These are phyloP conservation scores for Naumovozyma castellii DNA, from an alignment of 805 yeast genomes.

Conservation along the genomic window DNA sequence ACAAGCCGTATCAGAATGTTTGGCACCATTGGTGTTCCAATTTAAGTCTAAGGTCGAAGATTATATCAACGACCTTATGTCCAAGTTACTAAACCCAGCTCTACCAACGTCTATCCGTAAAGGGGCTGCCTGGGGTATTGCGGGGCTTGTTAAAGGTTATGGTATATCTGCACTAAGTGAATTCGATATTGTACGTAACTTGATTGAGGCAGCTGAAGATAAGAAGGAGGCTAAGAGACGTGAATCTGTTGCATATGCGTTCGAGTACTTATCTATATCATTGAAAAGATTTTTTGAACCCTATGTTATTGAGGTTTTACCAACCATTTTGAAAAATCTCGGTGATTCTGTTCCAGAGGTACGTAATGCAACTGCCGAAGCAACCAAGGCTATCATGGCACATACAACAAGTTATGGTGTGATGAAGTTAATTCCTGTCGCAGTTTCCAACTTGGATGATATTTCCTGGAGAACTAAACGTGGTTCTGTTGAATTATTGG, in stretches of 20 bases:
- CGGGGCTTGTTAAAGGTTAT: constrained; percentile 85
- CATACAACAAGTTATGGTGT: constrained; percentile 89
- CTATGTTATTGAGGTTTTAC: constrained; percentile 80
- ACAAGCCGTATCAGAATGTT: constrained; percentile 73
- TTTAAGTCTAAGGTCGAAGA: constrained; percentile 41
- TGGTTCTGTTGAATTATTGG: constrained; percentile 91
- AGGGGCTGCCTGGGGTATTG: constrained; percentile 94
- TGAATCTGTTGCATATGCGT: constrained; percentile 80
- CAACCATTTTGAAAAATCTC: constrained; percentile 64
- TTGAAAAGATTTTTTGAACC: constrained; percentile 84
- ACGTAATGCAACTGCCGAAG: constrained; percentile 77
- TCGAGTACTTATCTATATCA: constrained; percentile 72
- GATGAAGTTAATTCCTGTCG: constrained; percentile 81
- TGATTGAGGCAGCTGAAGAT: constrained; percentile 81
- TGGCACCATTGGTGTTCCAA: constrained; percentile 68
- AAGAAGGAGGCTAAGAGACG: constrained; percentile 63
- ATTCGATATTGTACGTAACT: constrained; percentile 63
- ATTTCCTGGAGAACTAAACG: constrained; percentile 93
- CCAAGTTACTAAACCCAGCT: constrained; percentile 43
- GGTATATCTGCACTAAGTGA: constrained; percentile 74
- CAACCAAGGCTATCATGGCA: constrained; percentile 83
- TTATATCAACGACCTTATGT: constrained; percentile 51
- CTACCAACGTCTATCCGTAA: constrained; percentile 45
- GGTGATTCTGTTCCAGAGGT: constrained; percentile 85
- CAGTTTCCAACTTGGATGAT: constrained; percentile 76